A percentile compares a stretch with the other conserved stretches of the same genome.
phyloP scores from a whole-genome alignment of 1,139 yeast genomes.

The Nematodospora anomalae region DNA sequence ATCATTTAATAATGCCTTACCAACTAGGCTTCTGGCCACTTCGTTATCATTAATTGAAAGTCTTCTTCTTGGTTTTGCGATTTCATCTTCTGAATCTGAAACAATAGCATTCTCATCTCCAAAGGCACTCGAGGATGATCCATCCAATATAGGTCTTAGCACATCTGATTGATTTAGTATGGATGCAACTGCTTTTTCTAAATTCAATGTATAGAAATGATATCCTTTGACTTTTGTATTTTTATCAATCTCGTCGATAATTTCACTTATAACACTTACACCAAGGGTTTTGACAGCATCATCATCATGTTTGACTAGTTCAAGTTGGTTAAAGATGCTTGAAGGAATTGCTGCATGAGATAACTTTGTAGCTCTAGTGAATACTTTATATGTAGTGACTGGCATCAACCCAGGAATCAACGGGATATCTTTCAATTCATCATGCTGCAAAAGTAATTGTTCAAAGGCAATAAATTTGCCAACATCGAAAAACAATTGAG shows the following conservation, averaged over 20 bases:
- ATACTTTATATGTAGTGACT: conserved; percentile 83
- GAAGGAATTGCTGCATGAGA: conserved; percentile 86
- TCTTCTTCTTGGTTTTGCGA: conserved; percentile 32
- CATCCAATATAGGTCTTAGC: conserved; percentile 33
- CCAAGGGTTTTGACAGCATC: conserved; percentile 83
- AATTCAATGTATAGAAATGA: conserved; percentile 86
- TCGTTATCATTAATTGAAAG: conserved; percentile 51
- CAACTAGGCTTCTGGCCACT: conserved; percentile 32
- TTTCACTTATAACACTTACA: conserved; percentile 66
- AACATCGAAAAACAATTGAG: conserved; percentile 47
- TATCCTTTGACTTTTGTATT: conserved; percentile 65
- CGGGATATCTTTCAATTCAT: conserved; percentile 47
- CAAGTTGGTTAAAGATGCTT: conserved; percentile 39
- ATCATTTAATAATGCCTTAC: conserved; percentile 29
- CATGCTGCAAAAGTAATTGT: conserved; percentile 30
- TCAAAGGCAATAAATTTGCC: conserved; percentile 42
- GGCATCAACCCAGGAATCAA: conserved; percentile 96
- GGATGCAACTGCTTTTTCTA: conserved; percentile 89
- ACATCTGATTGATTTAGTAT: conserved; percentile 63
- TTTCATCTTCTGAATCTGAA: conserved; percentile 35
- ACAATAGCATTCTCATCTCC: conserved; percentile 34
- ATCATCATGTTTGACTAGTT: conserved; percentile 71
- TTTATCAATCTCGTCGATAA: conserved; percentile 56
- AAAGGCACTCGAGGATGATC: conserved; percentile 15
- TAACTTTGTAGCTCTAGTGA: conserved; percentile 83